Evolutionary conservation across 73 alveolate species (phyloP), one percentile per base, ranked within the genome.

Genomic region (Paramecium octaurelia): DNA sequence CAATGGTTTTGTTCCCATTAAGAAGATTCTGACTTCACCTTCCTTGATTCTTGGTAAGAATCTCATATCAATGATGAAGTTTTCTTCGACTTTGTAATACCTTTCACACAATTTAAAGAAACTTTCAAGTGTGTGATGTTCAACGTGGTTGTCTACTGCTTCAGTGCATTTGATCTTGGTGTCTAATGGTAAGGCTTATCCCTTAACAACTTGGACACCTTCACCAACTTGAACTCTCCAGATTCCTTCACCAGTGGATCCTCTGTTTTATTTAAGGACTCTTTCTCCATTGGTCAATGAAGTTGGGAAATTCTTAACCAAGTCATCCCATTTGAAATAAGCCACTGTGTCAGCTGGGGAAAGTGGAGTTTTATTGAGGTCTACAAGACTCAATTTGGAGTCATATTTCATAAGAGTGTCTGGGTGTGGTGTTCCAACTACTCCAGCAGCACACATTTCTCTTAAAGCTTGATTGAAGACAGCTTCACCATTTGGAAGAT

Each of bases 381-480:
- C 86, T 29, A 71, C 86, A 36, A 71, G 86, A 29, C 50, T 36
- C 40, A 71, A 71, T 36, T 71, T 71, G 64, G 21, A n/a, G 38
- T 58, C 46, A 38, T 73, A 73, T 40, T 73, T 73, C 87, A 73
- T 73, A 23, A 73, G 59, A 40, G 87, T 73, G 87, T 73, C 87
- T 34, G 87, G 87, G 87, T 73, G 87, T 12, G 87, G 87, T 8
- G 87, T 73, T 36, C 87, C 87, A 73, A 73, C 87, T 12, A 73
- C 87, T 29, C 87, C 87, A 23, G 57, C 59, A 21, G 60, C 59
- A 43, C 87, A 73, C 87, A 73, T 73, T 36, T 73, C 87, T 40
- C 59, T 73, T 6, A 73, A 40, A 20, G 87, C 57, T 36, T 34
- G 7, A 29, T 73, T 73, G 87, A 73, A 73, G 16, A 73, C 59